Conservation (phyloP, 1,139 yeast genomes). For the Yamadazyma buinensis region DNA sequence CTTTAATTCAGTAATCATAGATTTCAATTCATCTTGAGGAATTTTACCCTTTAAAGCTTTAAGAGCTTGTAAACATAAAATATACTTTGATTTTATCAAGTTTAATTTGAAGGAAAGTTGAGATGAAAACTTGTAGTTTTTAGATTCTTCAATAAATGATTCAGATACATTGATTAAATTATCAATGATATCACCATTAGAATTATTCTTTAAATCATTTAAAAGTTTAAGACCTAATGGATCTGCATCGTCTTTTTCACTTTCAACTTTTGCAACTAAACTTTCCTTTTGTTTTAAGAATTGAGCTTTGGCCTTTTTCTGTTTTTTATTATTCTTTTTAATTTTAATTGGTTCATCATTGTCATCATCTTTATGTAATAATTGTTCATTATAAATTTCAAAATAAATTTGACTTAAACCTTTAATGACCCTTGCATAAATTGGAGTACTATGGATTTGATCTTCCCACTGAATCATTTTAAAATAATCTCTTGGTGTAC, state of each 20-base stretch:
- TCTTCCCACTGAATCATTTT: slow-evolving; percentile 83
- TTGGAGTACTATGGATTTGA: slow-evolving; percentile 60
- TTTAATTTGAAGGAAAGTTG: slow-evolving; percentile 37
- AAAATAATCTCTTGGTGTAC: slow-evolving; percentile 81
- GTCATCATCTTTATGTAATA: slow-evolving; percentile 14
- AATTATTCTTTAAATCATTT: slow-evolving; percentile 22
- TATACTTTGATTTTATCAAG: slow-evolving; percentile 39
- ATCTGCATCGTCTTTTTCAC: slow-evolving; percentile 45
- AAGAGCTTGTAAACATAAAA: slow-evolving; percentile 44
- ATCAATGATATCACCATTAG: slow-evolving; percentile 26
- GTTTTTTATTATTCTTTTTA: slow-evolving; percentile 27
- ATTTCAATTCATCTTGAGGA: slow-evolving; percentile 17
- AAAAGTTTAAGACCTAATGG: slow-evolving; percentile 44
- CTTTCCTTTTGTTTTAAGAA: slow-evolving; percentile 35
- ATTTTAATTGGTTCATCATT: slow-evolving; percentile 14
- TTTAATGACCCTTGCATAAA: slow-evolving; percentile 62
- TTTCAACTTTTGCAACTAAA: slow-evolving; percentile 37
- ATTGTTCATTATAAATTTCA: slow-evolving; percentile 34
- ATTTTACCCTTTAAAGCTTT: slow-evolving; percentile 21
- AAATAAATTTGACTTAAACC: slow-evolving; percentile 64
- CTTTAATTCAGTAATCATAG: slow-evolving; percentile 24
- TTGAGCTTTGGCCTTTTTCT: slow-evolving; percentile 34
- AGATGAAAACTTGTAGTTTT: slow-evolving; percentile 32
- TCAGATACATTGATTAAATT: slow-evolving; percentile 26
- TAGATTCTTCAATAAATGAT: slow-evolving; percentile 36